Evolutionary conservation across 2,329 filamentous ascomycete genomes (phyloP).

Genomic region (Fusarium liriodendri): DNA sequence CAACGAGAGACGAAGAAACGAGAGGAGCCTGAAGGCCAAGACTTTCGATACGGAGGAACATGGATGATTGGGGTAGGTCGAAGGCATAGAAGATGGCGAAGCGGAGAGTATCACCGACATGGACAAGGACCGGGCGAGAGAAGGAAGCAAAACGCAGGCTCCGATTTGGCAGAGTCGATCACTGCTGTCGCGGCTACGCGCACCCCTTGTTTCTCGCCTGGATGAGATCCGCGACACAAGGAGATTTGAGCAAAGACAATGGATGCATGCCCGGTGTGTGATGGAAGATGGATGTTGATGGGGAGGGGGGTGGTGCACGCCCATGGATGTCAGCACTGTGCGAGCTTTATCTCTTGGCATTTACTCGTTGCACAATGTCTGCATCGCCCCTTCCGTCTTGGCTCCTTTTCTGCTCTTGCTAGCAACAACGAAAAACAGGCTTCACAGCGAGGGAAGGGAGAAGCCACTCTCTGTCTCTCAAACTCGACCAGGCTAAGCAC

Average conservation of each 20-base stretch:
- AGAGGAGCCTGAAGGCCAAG: conserved; percentile 33
- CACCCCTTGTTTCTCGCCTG: conserved; percentile 32
- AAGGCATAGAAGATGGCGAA: conserved; percentile 20
- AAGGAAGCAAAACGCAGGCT: conserved; percentile 16
- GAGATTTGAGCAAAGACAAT: conserved; percentile 10
- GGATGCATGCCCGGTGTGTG: neutral
- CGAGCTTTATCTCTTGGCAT: neutral
- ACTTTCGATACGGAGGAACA: conserved; percentile 37
- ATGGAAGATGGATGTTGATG: neutral
- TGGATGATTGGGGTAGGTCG: conserved; percentile 38
- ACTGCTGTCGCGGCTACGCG: conserved; percentile 25
- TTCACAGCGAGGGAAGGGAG: neutral
- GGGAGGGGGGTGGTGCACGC: neutral
- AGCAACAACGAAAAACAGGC: neutral
- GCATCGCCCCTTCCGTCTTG: neutral
- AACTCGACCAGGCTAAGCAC: conserved; percentile 6
- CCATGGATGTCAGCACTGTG: neutral
- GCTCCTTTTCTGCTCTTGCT: neutral
- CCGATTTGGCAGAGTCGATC: conserved; percentile 25
- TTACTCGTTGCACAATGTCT: neutral
- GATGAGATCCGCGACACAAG: conserved; percentile 13
- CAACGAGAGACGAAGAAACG: conserved; percentile 4
- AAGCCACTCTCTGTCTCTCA: neutral
- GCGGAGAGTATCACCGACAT: conserved; percentile 21
- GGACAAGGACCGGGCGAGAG: conserved; percentile 17